Conservation (phyloP, 1,284 basidiomycete genomes). For the Cutaneotrichosporon sp. region DNA sequence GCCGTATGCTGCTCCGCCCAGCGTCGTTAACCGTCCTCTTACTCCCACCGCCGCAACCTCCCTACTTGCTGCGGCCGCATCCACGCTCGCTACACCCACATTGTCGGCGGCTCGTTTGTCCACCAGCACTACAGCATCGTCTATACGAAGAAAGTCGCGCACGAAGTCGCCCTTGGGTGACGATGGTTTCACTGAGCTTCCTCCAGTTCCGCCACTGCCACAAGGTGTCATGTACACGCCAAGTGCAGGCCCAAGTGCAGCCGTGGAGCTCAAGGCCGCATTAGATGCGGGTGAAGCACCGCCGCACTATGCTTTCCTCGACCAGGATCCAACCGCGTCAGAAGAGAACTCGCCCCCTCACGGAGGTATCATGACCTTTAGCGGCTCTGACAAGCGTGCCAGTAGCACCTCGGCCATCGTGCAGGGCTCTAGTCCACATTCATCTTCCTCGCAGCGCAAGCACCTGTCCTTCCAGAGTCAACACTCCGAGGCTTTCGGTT, state of each 20-base stretch:
- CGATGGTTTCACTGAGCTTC: neutral
- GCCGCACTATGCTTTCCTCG: conserved; percentile 12
- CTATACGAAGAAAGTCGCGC: neutral
- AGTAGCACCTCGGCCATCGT: neutral
- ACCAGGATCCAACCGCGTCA: conserved; percentile 9
- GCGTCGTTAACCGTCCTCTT: conserved; percentile 3
- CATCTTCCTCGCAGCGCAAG: neutral
- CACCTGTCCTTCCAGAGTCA: conserved; percentile 3
- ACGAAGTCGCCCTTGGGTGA: neutral
- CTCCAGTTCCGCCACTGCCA: neutral
- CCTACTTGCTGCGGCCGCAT: neutral
- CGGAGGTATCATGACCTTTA: neutral
- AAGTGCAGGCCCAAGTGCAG: neutral
- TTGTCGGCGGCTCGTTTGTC: neutral
- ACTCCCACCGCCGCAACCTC: conserved; percentile 1
- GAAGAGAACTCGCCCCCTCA: neutral
- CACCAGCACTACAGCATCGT: neutral
- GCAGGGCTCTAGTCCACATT: neutral
- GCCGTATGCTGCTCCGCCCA: conserved; percentile 9
- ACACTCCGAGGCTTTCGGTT: neutral
- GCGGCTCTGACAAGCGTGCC: neutral
- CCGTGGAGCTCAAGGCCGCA: neutral
- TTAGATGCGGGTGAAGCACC: conserved; percentile 5
- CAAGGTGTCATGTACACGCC: neutral
- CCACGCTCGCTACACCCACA: conserved; percentile 2